Base-by-base conservation (phyloP, 116 monocot species). In the Cymodocea nodosa region DNA sequence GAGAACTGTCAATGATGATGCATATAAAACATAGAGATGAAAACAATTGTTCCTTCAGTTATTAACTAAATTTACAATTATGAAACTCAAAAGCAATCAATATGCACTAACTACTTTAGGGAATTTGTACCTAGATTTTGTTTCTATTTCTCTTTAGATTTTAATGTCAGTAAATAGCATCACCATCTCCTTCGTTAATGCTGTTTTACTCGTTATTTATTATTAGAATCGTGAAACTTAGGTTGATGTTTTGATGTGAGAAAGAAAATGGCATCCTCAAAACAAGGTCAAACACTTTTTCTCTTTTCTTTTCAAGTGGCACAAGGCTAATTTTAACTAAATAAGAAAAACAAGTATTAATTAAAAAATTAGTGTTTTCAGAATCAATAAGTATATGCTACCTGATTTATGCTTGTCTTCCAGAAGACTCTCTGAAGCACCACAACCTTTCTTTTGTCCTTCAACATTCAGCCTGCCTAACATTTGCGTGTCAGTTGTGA, bases 381-480 rank as follows among this genome's bases (percentile, higher is more conserved):
- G 0, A 51, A 24, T 54, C 20, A 9, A 24, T 50, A 48, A 12
- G 13, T 50, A 11, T 20, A 12, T 23, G 35, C 36, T 62, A 72
- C 72, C 64, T 72, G 35, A 24, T 49, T 56, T 72, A 22, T 22
- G 48, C 10, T 39, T 63, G 51, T 59, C 24, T 23, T 44, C 55
- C 11, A 2, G 6, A 23, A 19, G 15, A 65, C 49, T 55, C 3
- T 23, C 22, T 44, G 72, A 51, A 50, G 73, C 48, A 50, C n/a
- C 23, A 73, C 23, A 5, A 50, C 59, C 58, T 39, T 22, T 48
- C 9, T 4, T 18, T 59, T 66, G 65, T 23, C 64, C 65, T 52
- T 56, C 54, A 19, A 23, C 40, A 20, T n/a, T 59, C 34, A 35
- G 22, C 18, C 51, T 23, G 62, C 49, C 49, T 14, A 35, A 23